Evolutionary conservation across 2,329 filamentous ascomycete genomes (phyloP), one percentile per base, ranked within the genome.

Genomic region (Hypoxylon sp.): DNA sequence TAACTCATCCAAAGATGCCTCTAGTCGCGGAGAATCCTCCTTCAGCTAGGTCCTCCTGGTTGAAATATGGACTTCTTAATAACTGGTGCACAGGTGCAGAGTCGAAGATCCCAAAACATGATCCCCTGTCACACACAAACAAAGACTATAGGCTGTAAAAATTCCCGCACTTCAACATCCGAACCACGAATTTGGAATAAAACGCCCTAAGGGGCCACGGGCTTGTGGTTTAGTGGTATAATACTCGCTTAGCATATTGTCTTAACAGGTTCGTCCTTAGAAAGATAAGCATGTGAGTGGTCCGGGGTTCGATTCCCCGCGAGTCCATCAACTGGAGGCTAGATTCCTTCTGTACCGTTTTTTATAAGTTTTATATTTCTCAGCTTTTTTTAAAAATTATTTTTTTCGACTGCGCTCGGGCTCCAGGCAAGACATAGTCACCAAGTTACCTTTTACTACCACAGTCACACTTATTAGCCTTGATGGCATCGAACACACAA

Each of bases 141-240:
- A n/a, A n/a, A n/a, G n/a, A n/a, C n/a, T 45, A 45, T 45, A 36
- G 7, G 5, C n/a, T 16, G 3, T 12, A n/a, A 30, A 30, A 30
- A 46, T 11, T 46, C 7, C 9, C 21, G 11, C 15, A 12, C 8
- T 19, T 9, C 19, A 27, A 45, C 15, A 15, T n/a, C 26, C 13
- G 20, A 44, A 35, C 40, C 40, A 32, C 20, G 7, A 16, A 2
- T 3, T 16, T 34, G 20, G 19, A 13, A 12, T 43, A 21, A 9
- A 25, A 13, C 35, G 17, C 21, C 21, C 5, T 19, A 19, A 5
- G 35, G 9, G 27, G 20, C 9, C 7, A 40, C 32, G 61, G 70
- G 67, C 47, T 77, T 77, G 69, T 74, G 71, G 72, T 74, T 73
- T 74, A 74, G 72, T 73, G 72, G 72, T 75, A 74, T 73, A 72